Percentiles rank a stretch among this genome's conserved stretches.
phyloP scores from a whole-genome alignment of 805 yeast species.

The Starmerella ratchasimensis region DNA sequence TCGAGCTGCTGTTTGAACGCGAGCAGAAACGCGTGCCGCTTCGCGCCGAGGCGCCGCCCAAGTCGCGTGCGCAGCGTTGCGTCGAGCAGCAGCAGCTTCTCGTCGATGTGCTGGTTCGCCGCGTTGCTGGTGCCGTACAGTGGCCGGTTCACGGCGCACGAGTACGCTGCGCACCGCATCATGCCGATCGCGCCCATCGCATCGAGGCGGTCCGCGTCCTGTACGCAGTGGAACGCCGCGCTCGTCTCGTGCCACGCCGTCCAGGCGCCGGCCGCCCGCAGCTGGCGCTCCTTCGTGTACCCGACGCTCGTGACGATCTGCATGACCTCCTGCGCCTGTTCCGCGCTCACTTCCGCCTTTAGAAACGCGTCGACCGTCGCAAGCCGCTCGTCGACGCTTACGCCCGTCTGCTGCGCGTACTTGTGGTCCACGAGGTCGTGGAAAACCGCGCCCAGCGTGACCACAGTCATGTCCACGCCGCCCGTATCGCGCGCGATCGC shows the following conservation, averaged over 20 bases:
- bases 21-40: slow-evolving; percentile 6
- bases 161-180: slow-evolving; percentile 26
- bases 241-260: slow-evolving; percentile 24
- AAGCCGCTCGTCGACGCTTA: slow-evolving; percentile 3
- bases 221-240: slow-evolving; percentile 26
- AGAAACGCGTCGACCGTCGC: slow-evolving; percentile 8
- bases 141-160: slow-evolving; percentile 22
- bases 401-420: slow-evolving; percentile 16
- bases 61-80: slow-evolving; percentile 23
- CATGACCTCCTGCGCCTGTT: slow-evolving; percentile 15
- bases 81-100: slow-evolving; percentile 24
- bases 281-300: slow-evolving; percentile 21
- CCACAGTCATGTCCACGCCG: slow-evolving; percentile 20
- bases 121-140: slow-evolving; percentile 19
- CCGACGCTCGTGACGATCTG: slow-evolving; percentile 22
- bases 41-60: slow-evolving; percentile 16
- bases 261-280: slow-evolving; percentile 21
- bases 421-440: slow-evolving; percentile 27
- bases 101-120: slow-evolving; percentile 24
- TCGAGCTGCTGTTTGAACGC: slow-evolving; percentile 3
- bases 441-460: slow-evolving; percentile 25
- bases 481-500: slow-evolving; percentile 17
- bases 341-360: slow-evolving; percentile 11
- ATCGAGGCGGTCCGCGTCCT: slow-evolving; percentile 32
- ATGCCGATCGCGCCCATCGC: slow-evolving; percentile 30